Conservation (phyloP, 2,329 filamentous ascomycete genomes). For the Ascochyta viciae-villosae region DNA sequence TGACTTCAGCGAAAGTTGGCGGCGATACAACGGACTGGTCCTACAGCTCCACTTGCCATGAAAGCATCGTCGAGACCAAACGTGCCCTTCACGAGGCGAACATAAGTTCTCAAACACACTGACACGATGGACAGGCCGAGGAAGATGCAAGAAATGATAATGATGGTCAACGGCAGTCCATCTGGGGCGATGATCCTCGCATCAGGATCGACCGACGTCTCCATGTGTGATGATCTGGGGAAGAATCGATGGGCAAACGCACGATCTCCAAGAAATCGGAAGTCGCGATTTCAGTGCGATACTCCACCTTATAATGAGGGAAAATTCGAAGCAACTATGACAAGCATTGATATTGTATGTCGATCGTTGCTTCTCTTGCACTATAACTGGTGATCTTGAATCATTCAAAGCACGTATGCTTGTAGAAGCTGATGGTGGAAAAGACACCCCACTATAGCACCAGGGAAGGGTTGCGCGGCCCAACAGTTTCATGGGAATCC, state of each 20-base stretch:
- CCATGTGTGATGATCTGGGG: slow-evolving; percentile 12
- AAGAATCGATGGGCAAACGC: slow-evolving; percentile 1
- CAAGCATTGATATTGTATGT: slow-evolving; percentile 12
- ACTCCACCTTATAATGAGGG: slow-evolving; percentile 8
- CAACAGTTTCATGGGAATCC: slow-evolving; percentile 15
- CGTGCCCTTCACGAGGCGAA: slow-evolving; percentile 22
- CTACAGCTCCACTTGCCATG: slow-evolving; percentile 24
- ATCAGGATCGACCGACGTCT: slow-evolving; percentile 20
- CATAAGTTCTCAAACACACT: slow-evolving; percentile 26
- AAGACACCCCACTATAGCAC: background rate
- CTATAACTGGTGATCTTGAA: slow-evolving; percentile 1
- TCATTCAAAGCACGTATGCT: background rate
- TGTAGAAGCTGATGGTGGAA: background rate
- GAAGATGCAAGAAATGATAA: slow-evolving; percentile 24
- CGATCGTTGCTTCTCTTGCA: slow-evolving; percentile 8
- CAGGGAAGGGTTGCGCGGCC: background rate
- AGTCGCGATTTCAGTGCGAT: background rate
- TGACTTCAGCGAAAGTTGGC: background rate
- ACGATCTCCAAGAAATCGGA: background rate
- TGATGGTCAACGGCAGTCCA: slow-evolving; percentile 28
- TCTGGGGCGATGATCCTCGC: slow-evolving; percentile 20
- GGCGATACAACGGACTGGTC: background rate
- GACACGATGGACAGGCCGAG: slow-evolving; percentile 23
- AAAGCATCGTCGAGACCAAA: slow-evolving; percentile 30
- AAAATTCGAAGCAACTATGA: background rate